Percentiles rank a stretch among this genome's conserved stretches.
Evolutionary conservation across 768 basidiomycete genomes (phyloP).

Genomic region (Tephrocybe sp.): DNA sequence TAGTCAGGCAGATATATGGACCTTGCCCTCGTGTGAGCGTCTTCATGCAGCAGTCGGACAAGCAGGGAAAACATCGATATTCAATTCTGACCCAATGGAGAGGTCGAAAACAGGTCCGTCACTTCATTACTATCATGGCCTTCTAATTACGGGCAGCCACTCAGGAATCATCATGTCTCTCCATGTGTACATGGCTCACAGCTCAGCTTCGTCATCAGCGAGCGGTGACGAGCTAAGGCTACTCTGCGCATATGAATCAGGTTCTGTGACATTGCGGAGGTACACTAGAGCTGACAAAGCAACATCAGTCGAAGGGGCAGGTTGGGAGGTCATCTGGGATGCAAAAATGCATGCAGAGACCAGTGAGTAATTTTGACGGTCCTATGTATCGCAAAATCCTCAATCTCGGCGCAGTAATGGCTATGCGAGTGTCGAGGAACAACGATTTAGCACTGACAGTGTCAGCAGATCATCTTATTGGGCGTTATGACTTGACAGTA

Average conservation of each 20-base stretch:
- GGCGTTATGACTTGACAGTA: slow-evolving; percentile 62
- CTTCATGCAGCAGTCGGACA: slow-evolving; percentile 87
- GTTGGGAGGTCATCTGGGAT: slow-evolving; percentile 75
- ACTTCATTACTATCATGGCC: neutral
- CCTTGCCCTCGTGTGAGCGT: slow-evolving; percentile 63
- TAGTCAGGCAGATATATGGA: slow-evolving; percentile 83
- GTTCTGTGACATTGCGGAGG: slow-evolving; percentile 71
- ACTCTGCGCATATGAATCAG: slow-evolving; percentile 83
- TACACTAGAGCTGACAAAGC: slow-evolving; percentile 40
- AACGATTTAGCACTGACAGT: slow-evolving; percentile 69
- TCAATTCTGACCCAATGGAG: slow-evolving; percentile 47
- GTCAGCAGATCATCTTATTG: slow-evolving; percentile 81
- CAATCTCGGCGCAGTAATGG: slow-evolving; percentile 63
- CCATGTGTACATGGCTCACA: slow-evolving; percentile 50
- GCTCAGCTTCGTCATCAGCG: slow-evolving; percentile 27
- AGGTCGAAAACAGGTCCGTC: slow-evolving; percentile 55
- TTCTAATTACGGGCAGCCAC: neutral
- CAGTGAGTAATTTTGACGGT: slow-evolving; percentile 39
- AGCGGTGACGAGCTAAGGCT: slow-evolving; percentile 51
- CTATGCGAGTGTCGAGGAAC: slow-evolving; percentile 68
- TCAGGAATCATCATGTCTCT: slow-evolving; percentile 90
- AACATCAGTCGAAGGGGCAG: slow-evolving; percentile 65
- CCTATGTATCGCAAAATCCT: neutral
- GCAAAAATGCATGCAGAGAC: slow-evolving; percentile 70
- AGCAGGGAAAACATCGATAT: slow-evolving; percentile 33